Evolutionary conservation across 1,139 yeast species (phyloP), one percentile per base, ranked within the genome.

Genomic region (Blastobotrys ciferrii): DNA sequence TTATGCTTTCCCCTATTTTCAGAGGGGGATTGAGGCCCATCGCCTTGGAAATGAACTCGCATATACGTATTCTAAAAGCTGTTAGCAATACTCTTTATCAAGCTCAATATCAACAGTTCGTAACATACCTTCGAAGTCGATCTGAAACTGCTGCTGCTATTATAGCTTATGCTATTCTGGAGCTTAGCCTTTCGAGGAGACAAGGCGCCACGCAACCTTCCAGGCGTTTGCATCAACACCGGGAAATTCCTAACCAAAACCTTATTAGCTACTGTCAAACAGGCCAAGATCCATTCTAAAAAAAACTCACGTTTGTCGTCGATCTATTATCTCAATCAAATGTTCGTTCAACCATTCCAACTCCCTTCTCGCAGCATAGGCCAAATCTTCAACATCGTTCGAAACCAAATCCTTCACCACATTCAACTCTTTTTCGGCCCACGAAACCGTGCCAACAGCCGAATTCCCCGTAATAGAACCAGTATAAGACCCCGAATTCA

Each of bases 381-480:
- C 70, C 50, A 71, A 66, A 49, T 70, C 73, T 50, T 71, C 74
- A 3, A 65, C 58, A 38, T 67, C 70, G 36, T 59, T 60, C 11
- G 54, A 58, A 49, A 69, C 65, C 31, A 63, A 57, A 25, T 61
- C 64, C 37, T 64, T 60, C 7, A 66, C 64, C 2, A 61, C 59
- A 38, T 59, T 58, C 43, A 71, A 65, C 55, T 75, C 79, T 28
- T 63, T 63, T 23, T 70, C 67, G 51, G 72, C 64, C 80, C 80
- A 76, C 11, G 40, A 17, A 37, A 25, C 28, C 17, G 52, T 32
- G 18, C 52, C 49, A 11, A 46, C 49, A 7, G 40, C 15, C 12
- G 41, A 36, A 13, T 19, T 36, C 12, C n/a, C 19, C 7, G 25
- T 36, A 11, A 36, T 17, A 4, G 40, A 36, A 13, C 40, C 19